These are phyloP conservation scores for Conringia planisiliqua DNA, from an alignment of 345 rosid genomes.

Conservation along the genomic window DNA sequence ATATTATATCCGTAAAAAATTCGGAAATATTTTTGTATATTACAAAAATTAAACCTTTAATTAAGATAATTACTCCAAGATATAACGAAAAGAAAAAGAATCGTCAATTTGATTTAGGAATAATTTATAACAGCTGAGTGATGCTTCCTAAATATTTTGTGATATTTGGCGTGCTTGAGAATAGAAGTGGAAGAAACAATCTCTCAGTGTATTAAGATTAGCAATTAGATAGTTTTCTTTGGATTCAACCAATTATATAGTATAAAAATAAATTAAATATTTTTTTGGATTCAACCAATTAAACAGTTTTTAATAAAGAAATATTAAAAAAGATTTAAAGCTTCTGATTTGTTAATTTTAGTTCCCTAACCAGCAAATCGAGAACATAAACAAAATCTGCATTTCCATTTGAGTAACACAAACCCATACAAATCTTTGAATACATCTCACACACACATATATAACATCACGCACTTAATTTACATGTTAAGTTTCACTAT, in stretches of 20 bases:
- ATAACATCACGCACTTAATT: slow-evolving; percentile 13
- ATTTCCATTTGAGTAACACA: slow-evolving; percentile 17
- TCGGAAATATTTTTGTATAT: background rate
- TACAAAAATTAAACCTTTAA: background rate
- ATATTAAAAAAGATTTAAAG: background rate
- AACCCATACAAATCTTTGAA: background rate
- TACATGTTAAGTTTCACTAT: slow-evolving; percentile 21
- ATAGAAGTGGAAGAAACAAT: background rate
- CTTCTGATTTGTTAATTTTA: background rate
- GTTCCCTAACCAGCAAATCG: background rate
- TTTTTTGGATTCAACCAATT: background rate
- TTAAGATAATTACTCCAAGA: background rate
- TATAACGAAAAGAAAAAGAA: no score
- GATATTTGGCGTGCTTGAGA: background rate
- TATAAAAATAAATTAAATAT: background rate
- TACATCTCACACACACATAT: background rate
- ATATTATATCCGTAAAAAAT: background rate
- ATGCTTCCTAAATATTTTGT: no score
- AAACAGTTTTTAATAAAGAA: background rate
- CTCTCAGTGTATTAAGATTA: background rate
- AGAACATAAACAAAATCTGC: background rate
- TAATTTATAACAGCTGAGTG: background rate
- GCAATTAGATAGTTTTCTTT: background rate
- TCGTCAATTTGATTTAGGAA: background rate
- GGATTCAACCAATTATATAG: background rate